phyloP scores from a whole-genome alignment of 257 asterid species.

The Nicotiana tomentosiformis region DNA sequence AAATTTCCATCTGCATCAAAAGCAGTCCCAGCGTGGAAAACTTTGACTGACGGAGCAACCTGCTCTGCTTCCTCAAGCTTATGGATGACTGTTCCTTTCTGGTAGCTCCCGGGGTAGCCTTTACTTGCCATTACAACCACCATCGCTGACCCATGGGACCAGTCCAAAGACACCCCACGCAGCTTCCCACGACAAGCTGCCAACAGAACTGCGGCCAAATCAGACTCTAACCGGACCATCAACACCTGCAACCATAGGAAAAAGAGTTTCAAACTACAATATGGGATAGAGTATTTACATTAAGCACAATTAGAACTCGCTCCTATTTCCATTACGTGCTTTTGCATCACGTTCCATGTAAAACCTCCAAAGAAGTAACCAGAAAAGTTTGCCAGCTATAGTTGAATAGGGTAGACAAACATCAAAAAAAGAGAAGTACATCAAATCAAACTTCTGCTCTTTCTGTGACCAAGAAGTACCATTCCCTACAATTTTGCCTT shows the following conservation, averaged over 20 bases:
- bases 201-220: constrained; percentile 63
- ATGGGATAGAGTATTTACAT: neutral
- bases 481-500: neutral
- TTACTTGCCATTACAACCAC: constrained; percentile 95
- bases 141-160: constrained; percentile 93
- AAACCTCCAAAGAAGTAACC: neutral
- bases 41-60: constrained; percentile 54
- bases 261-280: neutral
- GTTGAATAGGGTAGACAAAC: neutral
- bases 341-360: neutral
- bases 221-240: constrained; percentile 90
- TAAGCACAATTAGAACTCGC: neutral
- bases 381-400: neutral
- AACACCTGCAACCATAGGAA: constrained; percentile 43
- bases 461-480: neutral
- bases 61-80: constrained; percentile 77
- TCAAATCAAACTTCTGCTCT: neutral
- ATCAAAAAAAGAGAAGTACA: neutral
- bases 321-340: neutral
- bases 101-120: constrained; percentile 86
- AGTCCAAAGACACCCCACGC: constrained; percentile 45
- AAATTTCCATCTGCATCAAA: constrained; percentile 59
- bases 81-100: constrained; percentile 59
- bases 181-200: constrained; percentile 82
- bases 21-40: constrained; percentile 83